These are phyloP conservation scores for Cutaneotrichosporon spelunceum DNA, from an alignment of 1,284 basidiomycete species.

Conservation along the genomic window DNA sequence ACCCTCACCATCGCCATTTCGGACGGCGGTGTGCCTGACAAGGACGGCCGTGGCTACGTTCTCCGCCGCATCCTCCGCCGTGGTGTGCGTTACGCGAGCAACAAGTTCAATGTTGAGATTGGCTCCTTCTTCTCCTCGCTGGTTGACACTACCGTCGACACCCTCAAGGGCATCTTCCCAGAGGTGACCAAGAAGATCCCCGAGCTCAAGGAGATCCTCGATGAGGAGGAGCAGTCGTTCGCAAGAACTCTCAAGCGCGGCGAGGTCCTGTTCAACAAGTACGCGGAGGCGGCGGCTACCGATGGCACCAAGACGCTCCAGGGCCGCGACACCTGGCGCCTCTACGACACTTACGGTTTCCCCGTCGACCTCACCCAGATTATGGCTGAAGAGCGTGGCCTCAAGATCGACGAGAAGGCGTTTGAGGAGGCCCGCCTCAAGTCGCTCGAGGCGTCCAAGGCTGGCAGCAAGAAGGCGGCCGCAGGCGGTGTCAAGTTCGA, in stretches of 20 bases:
- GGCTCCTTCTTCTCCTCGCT: conserved; percentile 94
- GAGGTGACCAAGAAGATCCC: conserved; percentile 80
- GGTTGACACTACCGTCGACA: conserved; percentile 81
- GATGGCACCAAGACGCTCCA: conserved; percentile 66
- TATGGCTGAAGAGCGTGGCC: conserved; percentile 92
- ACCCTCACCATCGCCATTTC: conserved; percentile 93
- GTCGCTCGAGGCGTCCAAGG: conserved; percentile 90
- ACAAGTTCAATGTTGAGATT: conserved; percentile 91
- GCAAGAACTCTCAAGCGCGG: conserved; percentile 93
- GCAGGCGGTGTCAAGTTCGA: conserved; percentile 79
- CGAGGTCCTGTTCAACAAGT: conserved; percentile 93
- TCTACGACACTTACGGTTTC: conserved; percentile 99
- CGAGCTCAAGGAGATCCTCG: conserved; percentile 90
- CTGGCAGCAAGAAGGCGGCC: conserved; percentile 63
- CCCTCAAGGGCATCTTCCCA: conserved; percentile 87
- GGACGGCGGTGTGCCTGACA: conserved; percentile 94
- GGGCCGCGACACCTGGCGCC: conserved; percentile 91
- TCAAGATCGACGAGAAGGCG: conserved; percentile 81
- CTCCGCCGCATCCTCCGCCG: conserved; percentile 85
- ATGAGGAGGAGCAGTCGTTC: conserved; percentile 98
- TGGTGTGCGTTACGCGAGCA: conserved; percentile 90
- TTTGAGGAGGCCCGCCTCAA: conserved; percentile 85
- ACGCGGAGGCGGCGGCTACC: conserved; percentile 68
- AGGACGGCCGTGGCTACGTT: conserved; percentile 94
- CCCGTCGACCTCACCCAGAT: conserved; percentile 93